phyloP scores from a whole-genome alignment of 148 eudicot genomes.

The Arctostaphylos glauca region DNA sequence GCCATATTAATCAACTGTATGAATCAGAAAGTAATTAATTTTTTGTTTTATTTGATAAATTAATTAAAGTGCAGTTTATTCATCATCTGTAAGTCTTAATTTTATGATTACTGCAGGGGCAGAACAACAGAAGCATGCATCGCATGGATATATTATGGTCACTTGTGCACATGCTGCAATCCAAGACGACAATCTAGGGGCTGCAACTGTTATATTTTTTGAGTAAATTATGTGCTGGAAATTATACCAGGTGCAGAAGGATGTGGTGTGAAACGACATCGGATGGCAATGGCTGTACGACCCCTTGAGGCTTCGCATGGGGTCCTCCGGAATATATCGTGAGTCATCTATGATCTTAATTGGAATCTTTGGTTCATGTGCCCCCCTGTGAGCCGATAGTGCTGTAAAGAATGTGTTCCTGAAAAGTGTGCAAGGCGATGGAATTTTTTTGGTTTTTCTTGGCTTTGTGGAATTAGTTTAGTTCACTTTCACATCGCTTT shows the following conservation, averaged over 20 bases:
- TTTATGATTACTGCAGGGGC: conserved; percentile 37
- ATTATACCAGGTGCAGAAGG: neutral
- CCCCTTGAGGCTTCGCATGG: neutral
- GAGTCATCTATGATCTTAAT: conserved; percentile 5
- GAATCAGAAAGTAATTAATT: neutral
- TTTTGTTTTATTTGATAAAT: neutral
- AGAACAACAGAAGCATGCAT: conserved; percentile 70
- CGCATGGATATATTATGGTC: conserved; percentile 92
- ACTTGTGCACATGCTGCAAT: conserved; percentile 68
- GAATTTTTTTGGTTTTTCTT: neutral
- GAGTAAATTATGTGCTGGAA: neutral
- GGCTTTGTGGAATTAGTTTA: neutral
- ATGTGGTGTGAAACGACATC: neutral
- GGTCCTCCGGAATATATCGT: neutral
- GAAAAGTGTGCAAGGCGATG: neutral
- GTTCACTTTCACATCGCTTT: neutral
- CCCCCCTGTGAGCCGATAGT: conserved; percentile 3
- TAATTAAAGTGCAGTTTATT: neutral
- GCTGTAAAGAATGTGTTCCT: conserved; percentile 3
- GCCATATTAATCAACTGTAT: neutral
- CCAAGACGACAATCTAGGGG: conserved; percentile 13
- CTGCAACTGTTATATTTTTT: neutral
- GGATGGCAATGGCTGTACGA: conserved; percentile 4
- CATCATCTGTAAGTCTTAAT: neutral
- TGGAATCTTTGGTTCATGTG: neutral